Evolutionary conservation across 2,329 filamentous ascomycete species (phyloP), one percentile per base, ranked within the genome.

Genomic region (Cordyceps fumosorosea): DNA sequence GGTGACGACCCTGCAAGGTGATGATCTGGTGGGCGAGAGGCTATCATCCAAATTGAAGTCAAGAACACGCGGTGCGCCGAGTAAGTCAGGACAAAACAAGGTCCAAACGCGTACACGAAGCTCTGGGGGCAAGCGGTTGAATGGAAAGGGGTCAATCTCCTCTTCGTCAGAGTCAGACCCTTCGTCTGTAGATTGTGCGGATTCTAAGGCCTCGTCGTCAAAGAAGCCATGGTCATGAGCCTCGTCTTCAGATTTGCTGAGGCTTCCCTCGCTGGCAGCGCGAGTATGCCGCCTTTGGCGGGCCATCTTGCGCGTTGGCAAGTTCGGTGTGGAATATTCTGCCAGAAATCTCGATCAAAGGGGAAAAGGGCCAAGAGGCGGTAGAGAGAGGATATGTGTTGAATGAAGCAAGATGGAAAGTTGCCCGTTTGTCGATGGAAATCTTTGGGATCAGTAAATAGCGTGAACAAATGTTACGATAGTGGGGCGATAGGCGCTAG

Each of bases 41-140:
- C 66, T 66, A 8, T 61, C 65, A 0, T 63, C 48, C 16, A 71
- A 57, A 8, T 48, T 58, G 16, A 72, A 73, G 8, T 71, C 67
- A 11, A 75, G 67, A 0, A 75, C 67, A 32, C 71, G 71, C 10
- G 71, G 66, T 2, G 62, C 53, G 8, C 58, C 50, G n/a, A 56
- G 55, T 3, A 74, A 63, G 40, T 73, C 70, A 0, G 69, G 68
- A 44, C 74, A 75, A 60, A 71, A 73, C 20, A 66, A 56, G 44
- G 70, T 65, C 74, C 74, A 76, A 56, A 76, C 64, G 24, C 65
- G 70, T 24, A 67, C 61, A 56, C 74, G 71, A 18, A 76, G 64
- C 63, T 76, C 74, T 12, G 69, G 67, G 1, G 74, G 74, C 1
- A 76, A 69, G 26, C 64, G 56, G 40, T 64, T 60, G 60, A 73